Percentiles rank a stretch among this genome's conserved stretches.
Conservation (phyloP, 306 rosid species). For the Psophocarpus tetragonolobus region DNA sequence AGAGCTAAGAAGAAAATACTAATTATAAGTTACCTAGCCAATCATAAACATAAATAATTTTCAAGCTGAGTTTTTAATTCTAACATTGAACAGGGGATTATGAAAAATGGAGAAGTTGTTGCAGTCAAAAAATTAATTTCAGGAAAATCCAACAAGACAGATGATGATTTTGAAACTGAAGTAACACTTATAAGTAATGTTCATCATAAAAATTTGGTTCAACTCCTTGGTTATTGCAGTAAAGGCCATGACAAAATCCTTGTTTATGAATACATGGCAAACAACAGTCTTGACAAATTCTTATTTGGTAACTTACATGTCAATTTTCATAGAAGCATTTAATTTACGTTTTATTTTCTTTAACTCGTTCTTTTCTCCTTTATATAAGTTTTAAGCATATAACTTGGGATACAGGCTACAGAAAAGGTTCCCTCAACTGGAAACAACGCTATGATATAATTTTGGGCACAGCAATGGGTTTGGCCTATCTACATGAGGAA, state of each 20-base stretch:
- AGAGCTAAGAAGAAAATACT: too few relatives aligned
- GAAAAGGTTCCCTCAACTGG: constrained; percentile 62
- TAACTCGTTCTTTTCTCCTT: too few relatives aligned
- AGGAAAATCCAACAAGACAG: constrained; percentile 46
- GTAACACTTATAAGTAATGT: constrained; percentile 56
- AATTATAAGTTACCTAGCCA: too few relatives aligned
- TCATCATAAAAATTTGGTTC: not conserved
- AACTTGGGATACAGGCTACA: constrained; percentile 36
- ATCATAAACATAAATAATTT: too few relatives aligned
- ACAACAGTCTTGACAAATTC: constrained; percentile 65
- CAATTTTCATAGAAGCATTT: too few relatives aligned
- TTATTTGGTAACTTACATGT: constrained; percentile 50
- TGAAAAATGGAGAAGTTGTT: constrained; percentile 60
- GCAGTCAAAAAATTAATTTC: constrained; percentile 60
- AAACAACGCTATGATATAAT: constrained; percentile 53
- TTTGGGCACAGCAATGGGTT: constrained; percentile 61
- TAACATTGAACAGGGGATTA: constrained; percentile 49
- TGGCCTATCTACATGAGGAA: constrained; percentile 44
- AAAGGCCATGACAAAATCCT: constrained; percentile 64
- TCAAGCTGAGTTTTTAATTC: too few relatives aligned
- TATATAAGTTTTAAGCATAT: not conserved
- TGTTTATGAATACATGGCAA: constrained; percentile 68
- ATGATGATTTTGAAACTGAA: constrained; percentile 58
- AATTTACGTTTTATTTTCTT: not conserved
- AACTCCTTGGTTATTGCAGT: not conserved